phyloP scores from a whole-genome alignment of 495 filamentous ascomycete genomes.

The Penicillium malachiteum region DNA sequence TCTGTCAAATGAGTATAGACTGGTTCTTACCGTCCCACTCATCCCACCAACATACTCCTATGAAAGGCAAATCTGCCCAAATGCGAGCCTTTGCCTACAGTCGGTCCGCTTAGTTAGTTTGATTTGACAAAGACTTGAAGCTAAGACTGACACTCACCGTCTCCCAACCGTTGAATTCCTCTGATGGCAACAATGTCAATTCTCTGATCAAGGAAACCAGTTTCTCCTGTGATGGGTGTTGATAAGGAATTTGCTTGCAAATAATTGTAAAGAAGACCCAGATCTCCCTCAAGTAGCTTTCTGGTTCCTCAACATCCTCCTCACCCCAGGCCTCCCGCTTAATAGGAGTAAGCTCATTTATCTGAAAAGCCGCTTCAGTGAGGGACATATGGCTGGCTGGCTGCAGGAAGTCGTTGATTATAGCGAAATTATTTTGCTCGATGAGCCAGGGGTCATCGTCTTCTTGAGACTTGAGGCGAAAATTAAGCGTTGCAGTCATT shows the following conservation, averaged over 20 bases:
- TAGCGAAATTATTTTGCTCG: constrained; percentile 4
- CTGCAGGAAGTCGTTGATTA: constrained; percentile 2
- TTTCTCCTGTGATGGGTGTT: constrained; percentile 5
- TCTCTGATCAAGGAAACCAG: constrained; percentile 1
- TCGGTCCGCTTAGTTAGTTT: neutral
- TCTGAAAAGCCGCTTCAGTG: neutral
- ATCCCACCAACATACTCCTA: neutral
- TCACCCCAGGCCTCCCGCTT: neutral
- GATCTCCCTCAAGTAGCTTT: constrained; percentile 5
- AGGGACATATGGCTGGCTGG: constrained; percentile 1
- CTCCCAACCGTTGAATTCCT: too few species aligned
- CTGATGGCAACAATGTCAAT: neutral
- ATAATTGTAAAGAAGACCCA: neutral
- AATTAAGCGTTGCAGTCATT: neutral
- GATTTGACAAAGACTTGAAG: neutral
- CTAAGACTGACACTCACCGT: neutral
- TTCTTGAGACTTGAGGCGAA: constrained; percentile 1
- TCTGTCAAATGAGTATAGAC: neutral
- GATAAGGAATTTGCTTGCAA: constrained; percentile 3
- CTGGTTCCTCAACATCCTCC: neutral
- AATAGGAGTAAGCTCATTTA: constrained; percentile 4
- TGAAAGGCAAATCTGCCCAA: neutral
- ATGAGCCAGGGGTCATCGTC: constrained; percentile 3
- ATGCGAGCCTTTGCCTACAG: neutral
- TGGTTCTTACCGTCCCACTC: neutral